Percentiles rank a stretch among this genome's conserved stretches.
Evolutionary conservation across 2,329 filamentous ascomycete species (phyloP).

Genomic region (Alternaria atra): DNA sequence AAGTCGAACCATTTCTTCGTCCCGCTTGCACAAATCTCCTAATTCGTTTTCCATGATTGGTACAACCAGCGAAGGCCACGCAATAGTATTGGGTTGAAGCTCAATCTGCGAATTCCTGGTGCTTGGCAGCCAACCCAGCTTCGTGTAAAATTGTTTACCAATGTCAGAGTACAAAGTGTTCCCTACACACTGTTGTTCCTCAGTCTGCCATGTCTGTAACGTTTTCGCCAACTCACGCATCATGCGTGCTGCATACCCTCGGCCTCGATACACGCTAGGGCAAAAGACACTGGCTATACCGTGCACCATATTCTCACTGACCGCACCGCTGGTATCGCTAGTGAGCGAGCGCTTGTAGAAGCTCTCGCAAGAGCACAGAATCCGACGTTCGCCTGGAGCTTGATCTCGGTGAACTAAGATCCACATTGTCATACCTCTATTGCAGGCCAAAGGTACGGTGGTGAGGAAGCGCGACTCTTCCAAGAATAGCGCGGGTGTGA

Average conservation of each 20-base stretch:
- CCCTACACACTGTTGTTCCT: slow-evolving; percentile 59
- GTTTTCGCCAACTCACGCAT: slow-evolving; percentile 69
- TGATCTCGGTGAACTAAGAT: slow-evolving; percentile 59
- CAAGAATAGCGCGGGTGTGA: neutral
- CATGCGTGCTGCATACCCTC: slow-evolving; percentile 80
- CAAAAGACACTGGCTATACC: slow-evolving; percentile 81
- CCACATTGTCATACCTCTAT: slow-evolving; percentile 64
- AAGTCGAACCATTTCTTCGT: slow-evolving; percentile 68
- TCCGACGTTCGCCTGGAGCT: slow-evolving; percentile 51
- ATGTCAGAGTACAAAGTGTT: slow-evolving; percentile 86
- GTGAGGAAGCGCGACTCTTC: neutral
- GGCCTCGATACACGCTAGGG: slow-evolving; percentile 68
- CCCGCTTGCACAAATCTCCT: slow-evolving; percentile 42
- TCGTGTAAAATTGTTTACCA: slow-evolving; percentile 79
- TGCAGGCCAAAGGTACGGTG: slow-evolving; percentile 65
- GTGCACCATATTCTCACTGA: slow-evolving; percentile 68
- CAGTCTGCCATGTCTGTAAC: slow-evolving; percentile 60
- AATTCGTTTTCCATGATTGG: neutral
- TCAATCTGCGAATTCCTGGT: slow-evolving; percentile 74
- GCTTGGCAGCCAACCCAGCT: slow-evolving; percentile 76
- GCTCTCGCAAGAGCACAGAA: slow-evolving; percentile 63
- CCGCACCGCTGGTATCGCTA: slow-evolving; percentile 52
- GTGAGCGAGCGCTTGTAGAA: neutral
- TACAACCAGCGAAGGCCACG: neutral
- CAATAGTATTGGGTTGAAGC: slow-evolving; percentile 46